phyloP scores from a whole-genome alignment of 2,329 filamentous ascomycete species.

The Diaporthe nobilis region DNA sequence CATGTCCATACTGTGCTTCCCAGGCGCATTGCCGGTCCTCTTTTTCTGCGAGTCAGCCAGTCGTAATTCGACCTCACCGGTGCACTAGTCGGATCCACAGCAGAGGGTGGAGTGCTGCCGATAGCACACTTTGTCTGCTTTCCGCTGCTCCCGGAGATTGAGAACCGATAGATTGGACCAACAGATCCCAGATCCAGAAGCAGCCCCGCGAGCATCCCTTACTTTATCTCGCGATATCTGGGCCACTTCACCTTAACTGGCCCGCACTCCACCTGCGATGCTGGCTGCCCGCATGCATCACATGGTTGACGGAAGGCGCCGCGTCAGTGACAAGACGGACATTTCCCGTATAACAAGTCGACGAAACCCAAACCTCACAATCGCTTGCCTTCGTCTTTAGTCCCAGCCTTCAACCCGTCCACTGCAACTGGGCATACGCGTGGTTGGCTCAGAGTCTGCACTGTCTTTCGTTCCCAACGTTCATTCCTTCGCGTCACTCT shows the following conservation, averaged over 20 bases:
- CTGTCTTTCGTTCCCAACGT: background rate
- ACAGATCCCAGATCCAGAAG: slow-evolving; percentile 21
- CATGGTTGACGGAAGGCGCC: background rate
- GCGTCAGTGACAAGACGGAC: background rate
- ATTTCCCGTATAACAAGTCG: background rate
- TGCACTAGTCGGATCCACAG: slow-evolving; percentile 2
- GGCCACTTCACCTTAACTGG: background rate
- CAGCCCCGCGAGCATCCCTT: slow-evolving; percentile 2
- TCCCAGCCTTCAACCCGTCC: background rate
- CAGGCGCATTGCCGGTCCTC: background rate
- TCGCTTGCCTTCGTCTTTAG: background rate
- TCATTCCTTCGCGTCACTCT: slow-evolving; percentile 11
- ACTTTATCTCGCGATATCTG: slow-evolving; percentile 10
- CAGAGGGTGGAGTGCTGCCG: background rate
- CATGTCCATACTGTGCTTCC: background rate
- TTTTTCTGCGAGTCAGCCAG: slow-evolving; percentile 22
- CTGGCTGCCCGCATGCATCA: background rate
- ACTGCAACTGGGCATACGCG: background rate
- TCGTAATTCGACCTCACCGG: slow-evolving; percentile 14
- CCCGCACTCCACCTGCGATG: background rate
- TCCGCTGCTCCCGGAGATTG: slow-evolving; percentile 26
- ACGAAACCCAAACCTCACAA: background rate
- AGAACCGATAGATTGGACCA: slow-evolving; percentile 13
- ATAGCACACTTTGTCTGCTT: background rate
- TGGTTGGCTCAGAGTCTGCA: background rate